phyloP scores from a whole-genome alignment of 768 basidiomycete genomes.

The Dacryopinax primogenitus region DNA sequence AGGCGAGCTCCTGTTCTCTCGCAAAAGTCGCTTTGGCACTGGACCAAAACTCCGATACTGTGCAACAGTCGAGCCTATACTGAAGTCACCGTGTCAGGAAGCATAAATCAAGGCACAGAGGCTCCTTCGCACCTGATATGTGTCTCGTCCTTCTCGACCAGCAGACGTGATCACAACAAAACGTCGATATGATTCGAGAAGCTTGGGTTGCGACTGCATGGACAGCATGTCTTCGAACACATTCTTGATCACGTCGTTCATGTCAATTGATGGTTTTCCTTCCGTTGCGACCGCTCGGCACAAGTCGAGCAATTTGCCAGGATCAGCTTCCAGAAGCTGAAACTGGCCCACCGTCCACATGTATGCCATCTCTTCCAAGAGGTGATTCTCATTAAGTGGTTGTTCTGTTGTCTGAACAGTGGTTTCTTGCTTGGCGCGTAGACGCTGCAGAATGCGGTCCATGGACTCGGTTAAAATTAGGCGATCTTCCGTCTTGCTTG shows the following conservation, averaged over 20 bases:
- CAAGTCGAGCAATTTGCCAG: constrained; percentile 34
- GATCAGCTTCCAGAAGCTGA: constrained; percentile 24
- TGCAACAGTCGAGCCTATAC: background rate
- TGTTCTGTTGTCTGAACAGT: too few species aligned
- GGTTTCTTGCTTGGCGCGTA: constrained; percentile 40
- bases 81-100: background rate
- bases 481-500: background rate
- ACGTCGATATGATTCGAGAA: constrained; percentile 51
- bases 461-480: constrained; percentile 35
- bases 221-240: constrained; percentile 37
- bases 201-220: constrained; percentile 38
- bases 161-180: constrained; percentile 42
- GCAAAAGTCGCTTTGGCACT: background rate
- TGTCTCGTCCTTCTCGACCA: background rate
- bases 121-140: background rate
- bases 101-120: background rate
- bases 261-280: constrained; percentile 27
- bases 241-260: constrained; percentile 30
- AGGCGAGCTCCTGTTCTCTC: background rate
- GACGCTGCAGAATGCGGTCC: constrained; percentile 39
- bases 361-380: constrained; percentile 12
- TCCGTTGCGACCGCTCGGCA: constrained; percentile 30
- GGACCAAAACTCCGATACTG: background rate
- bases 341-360: constrained; percentile 34
- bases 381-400: constrained; percentile 25